Evolutionary conservation across 2,329 filamentous ascomycete species (phyloP).

Genomic region (Parastagonospora nodorum): DNA sequence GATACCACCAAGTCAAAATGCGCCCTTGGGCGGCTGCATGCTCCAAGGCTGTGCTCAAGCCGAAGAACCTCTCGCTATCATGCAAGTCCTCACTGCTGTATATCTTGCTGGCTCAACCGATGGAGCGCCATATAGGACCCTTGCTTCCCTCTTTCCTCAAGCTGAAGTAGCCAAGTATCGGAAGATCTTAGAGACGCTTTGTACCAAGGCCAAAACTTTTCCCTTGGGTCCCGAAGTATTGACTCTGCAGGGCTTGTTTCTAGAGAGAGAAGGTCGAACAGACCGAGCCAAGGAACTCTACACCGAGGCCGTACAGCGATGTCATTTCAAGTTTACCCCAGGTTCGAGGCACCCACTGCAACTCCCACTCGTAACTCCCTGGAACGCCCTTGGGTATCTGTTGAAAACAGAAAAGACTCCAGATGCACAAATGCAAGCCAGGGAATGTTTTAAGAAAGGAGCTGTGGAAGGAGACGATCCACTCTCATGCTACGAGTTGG

Average conservation of each 20-base stretch:
- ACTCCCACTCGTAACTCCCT: constrained; percentile 33
- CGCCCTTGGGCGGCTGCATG: constrained; percentile 18
- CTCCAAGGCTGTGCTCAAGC: constrained; percentile 36
- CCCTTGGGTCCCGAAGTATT: constrained; percentile 28
- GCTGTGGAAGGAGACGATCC: constrained; percentile 50
- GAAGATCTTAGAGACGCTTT: constrained; percentile 24
- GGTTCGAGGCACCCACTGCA: constrained; percentile 27
- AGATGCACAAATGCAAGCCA: constrained; percentile 23
- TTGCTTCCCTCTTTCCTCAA: constrained; percentile 22
- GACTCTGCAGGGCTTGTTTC: constrained; percentile 36
- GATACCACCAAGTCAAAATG: constrained; percentile 33
- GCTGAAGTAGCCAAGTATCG: constrained; percentile 24
- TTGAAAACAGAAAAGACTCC: constrained; percentile 21
- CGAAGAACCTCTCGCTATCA: constrained; percentile 33
- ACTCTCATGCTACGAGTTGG: constrained; percentile 47
- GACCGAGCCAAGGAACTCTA: constrained; percentile 27
- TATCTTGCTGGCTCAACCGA: constrained; percentile 18
- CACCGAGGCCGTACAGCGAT: constrained; percentile 24
- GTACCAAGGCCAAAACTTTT: constrained; percentile 16
- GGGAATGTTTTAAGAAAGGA: constrained; percentile 43
- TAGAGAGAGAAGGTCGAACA: constrained; percentile 30
- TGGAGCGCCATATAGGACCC: constrained; percentile 12
- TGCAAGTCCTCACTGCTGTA: constrained; percentile 35
- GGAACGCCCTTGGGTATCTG: constrained; percentile 38
- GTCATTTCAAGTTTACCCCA: constrained; percentile 16